phyloP scores from a whole-genome alignment of 2,329 filamentous ascomycete species.

The Eurotiales sp. region DNA sequence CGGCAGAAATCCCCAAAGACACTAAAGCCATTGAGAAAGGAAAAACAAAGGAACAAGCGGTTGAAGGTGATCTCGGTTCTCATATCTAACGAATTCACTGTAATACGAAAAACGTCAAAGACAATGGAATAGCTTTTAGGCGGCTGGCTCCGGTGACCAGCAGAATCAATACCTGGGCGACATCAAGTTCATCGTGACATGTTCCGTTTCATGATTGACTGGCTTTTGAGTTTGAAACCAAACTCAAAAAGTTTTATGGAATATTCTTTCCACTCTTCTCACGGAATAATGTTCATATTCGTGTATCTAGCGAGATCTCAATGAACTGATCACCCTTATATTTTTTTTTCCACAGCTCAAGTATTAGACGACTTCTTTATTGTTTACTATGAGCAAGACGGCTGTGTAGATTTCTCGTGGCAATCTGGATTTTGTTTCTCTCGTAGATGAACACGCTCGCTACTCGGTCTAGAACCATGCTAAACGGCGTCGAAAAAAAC shows the following conservation, averaged over 20 bases:
- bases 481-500: no score
- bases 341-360: no score
- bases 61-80: neutral
- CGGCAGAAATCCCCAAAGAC: neutral
- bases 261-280: neutral
- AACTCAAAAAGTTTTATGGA: neutral
- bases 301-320: neutral
- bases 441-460: no score
- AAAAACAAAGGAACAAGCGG: neutral
- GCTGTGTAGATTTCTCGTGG: no score
- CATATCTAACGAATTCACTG: neutral
- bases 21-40: neutral
- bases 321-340: no score
- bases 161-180: neutral
- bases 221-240: neutral
- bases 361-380: no score
- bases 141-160: slow-evolving; percentile 16
- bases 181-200: neutral
- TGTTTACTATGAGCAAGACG: no score
- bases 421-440: no score
- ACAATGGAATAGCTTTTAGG: neutral
- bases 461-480: no score
- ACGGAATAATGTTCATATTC: neutral
- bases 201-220: neutral
- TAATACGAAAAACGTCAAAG: neutral